Evolutionary conservation across 23 red algal species (phyloP).

Genomic region (Gracilaria domingensis): DNA sequence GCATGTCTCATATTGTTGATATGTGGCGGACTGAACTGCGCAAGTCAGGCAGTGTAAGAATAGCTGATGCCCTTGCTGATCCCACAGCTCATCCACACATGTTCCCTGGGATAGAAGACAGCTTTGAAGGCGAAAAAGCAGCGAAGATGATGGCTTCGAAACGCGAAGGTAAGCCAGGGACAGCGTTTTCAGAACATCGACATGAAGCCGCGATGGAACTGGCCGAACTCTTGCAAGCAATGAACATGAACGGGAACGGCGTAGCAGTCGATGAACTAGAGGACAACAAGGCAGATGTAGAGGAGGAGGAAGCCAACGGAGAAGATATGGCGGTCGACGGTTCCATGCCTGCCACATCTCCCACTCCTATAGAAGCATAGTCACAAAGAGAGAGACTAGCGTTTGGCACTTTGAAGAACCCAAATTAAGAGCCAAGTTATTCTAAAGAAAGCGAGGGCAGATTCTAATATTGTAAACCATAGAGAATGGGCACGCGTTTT

Average conservation of each 20-base stretch:
- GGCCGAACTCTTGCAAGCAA: slow-evolving; percentile 70
- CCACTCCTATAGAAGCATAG: slow-evolving; percentile 35
- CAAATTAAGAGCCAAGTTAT: no score
- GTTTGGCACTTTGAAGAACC: background rate
- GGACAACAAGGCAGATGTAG: slow-evolving; percentile 30
- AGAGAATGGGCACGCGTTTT: background rate
- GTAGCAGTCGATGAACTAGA: slow-evolving; percentile 19
- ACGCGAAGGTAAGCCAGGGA: slow-evolving; percentile 48
- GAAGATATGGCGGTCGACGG: background rate
- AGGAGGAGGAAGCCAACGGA: background rate
- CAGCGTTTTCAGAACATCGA: slow-evolving; percentile 67
- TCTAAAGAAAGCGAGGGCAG: background rate
- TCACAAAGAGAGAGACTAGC: background rate
- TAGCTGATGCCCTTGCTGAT: slow-evolving; percentile 85
- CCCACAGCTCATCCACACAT: slow-evolving; percentile 82
- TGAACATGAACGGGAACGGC: slow-evolving; percentile 77
- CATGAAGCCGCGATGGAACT: slow-evolving; percentile 73
- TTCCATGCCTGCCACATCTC: background rate
- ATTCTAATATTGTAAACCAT: background rate
- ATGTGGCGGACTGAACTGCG: slow-evolving; percentile 85
- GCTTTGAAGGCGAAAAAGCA: slow-evolving; percentile 72
- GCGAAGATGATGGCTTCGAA: slow-evolving; percentile 40
- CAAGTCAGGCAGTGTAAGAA: slow-evolving; percentile 75
- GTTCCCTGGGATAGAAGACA: slow-evolving; percentile 79
- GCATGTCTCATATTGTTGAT: slow-evolving; percentile 69